Evolutionary conservation across 345 rosid genomes (phyloP).

Genomic region (Hirschfeldia incana): DNA sequence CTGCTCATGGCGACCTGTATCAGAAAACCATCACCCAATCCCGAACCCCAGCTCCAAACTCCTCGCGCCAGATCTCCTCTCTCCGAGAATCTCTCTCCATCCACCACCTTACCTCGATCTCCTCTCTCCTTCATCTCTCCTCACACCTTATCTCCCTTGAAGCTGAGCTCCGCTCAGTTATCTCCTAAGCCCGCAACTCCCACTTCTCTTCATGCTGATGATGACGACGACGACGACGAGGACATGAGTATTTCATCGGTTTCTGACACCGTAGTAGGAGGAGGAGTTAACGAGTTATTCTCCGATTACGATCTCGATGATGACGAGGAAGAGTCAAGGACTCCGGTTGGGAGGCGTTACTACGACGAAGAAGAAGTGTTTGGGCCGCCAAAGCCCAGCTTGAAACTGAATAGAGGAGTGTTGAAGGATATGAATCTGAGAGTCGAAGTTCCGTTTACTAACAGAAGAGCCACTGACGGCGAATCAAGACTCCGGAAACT

Average conservation of each 20-base stretch:
- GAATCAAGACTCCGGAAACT: conserved; percentile 38
- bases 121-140: conserved; percentile 33
- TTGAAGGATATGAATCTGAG: conserved; percentile 56
- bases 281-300: conserved; percentile 33
- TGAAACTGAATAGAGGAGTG: conserved; percentile 60
- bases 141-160: conserved; percentile 58
- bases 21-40: conserved; percentile 56
- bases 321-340: conserved; percentile 1
- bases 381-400: conserved; percentile 24
- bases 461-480: conserved; percentile 61
- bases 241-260: conserved; percentile 70
- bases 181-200: conserved; percentile 50
- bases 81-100: conserved; percentile 45
- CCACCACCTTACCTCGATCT: conserved; percentile 20
- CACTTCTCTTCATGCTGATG: conserved; percentile 17
- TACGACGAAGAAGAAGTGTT: conserved; percentile 47
- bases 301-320: conserved; percentile 47
- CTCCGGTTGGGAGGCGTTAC: conserved; percentile 11
- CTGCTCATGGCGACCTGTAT: conserved; percentile 58
- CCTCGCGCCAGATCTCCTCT: conserved; percentile 65
- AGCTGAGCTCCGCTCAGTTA: conserved; percentile 52
- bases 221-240: conserved; percentile 21
- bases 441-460: conserved; percentile 58
- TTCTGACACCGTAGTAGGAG: conserved; percentile 34
- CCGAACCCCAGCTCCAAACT: conserved; percentile 43